Evolutionary conservation across 257 asterid species (phyloP).

Genomic region (Rubia yunnanensis): DNA sequence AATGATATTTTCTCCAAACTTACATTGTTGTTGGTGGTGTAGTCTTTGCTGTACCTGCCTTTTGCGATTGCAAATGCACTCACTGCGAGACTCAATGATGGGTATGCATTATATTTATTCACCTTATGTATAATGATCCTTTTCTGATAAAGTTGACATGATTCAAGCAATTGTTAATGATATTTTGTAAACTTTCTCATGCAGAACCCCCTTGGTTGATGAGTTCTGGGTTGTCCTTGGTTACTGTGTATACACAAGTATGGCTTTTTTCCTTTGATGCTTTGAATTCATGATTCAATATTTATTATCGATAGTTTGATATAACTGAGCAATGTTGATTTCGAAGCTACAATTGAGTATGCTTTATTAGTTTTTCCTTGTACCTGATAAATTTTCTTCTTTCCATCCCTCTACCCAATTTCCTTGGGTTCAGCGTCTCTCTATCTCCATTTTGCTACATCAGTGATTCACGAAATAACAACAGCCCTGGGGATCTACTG

Average conservation of each 20-base stretch:
- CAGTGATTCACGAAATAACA: slow-evolving; percentile 85
- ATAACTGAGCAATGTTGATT: too few species aligned
- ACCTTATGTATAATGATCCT: not conserved
- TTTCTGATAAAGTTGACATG: not conserved
- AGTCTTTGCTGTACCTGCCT: slow-evolving; percentile 85
- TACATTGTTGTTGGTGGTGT: slow-evolving; percentile 18
- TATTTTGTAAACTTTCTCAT: slow-evolving; percentile 5
- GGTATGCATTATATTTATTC: slow-evolving; percentile 38
- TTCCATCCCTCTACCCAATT: not conserved
- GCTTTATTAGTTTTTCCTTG: not conserved
- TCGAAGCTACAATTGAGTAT: too few species aligned
- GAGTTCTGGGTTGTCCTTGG: slow-evolving; percentile 85
- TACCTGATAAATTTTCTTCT: slow-evolving; percentile 1
- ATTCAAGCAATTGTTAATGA: not conserved
- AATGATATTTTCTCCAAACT: not conserved
- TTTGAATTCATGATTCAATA: not conserved
- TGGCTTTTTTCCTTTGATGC: not conserved
- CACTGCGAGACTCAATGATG: slow-evolving; percentile 77
- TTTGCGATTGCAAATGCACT: slow-evolving; percentile 88
- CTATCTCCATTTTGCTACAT: slow-evolving; percentile 78
- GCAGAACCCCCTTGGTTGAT: slow-evolving; percentile 79
- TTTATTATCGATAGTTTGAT: too few species aligned
- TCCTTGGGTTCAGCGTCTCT: slow-evolving; percentile 44
- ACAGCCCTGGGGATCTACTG: slow-evolving; percentile 84
- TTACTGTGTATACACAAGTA: slow-evolving; percentile 55